Evolutionary conservation across 192 early-diverging fungal genomes (phyloP), one percentile per base, ranked within the genome.

Genomic region (Coemansia sp.): DNA sequence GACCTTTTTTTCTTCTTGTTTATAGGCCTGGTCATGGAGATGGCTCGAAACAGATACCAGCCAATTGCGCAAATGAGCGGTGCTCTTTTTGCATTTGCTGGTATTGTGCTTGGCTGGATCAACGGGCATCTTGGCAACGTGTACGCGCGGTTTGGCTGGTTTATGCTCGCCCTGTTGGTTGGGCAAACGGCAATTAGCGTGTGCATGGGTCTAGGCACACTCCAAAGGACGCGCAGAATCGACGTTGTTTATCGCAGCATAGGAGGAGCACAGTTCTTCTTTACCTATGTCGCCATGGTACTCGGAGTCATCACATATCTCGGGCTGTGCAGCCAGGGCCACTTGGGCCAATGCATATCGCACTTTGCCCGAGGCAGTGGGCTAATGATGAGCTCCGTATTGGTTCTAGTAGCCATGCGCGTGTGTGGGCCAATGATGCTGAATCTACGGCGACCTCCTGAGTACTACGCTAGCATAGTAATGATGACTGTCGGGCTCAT

Each of bases 361-460:
- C 89, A 90, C 66, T 88, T 89, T 72, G 87, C 85, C 10, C 89
- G 89, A 68, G 89, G 89, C 29, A 87, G 83, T 6, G 86, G 82
- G 3, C 77, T 89, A 65, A 77, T 87, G 17, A 68, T 64, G 12
- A 82, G 83, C 54, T 76, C 84, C n/a, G 73, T 89, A 10, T 39
- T 75, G 4, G 25, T 86, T 15, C 31, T 89, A 3, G 49, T 88
- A 2, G 45, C 60, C 1, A 51, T 89, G 49, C 85, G 83, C 19
- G 53, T 90, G 20, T 86, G 74, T 31, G 87, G 85, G 1, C 83
- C 85, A 19, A 72, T 79, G 64, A 65, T 90, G 42, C 58, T 75
- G 12, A 64, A 68, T 4, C 72, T 75, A 12, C 64, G 72, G 6
- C 85, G 86, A 32, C 84, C 85, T n/a, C 81, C 81, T 40, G 89